A percentile compares a stretch with the other conserved stretches of the same genome.
phyloP scores from a whole-genome alignment of 1,139 yeast species.

The Lodderomyces beijingensis region DNA sequence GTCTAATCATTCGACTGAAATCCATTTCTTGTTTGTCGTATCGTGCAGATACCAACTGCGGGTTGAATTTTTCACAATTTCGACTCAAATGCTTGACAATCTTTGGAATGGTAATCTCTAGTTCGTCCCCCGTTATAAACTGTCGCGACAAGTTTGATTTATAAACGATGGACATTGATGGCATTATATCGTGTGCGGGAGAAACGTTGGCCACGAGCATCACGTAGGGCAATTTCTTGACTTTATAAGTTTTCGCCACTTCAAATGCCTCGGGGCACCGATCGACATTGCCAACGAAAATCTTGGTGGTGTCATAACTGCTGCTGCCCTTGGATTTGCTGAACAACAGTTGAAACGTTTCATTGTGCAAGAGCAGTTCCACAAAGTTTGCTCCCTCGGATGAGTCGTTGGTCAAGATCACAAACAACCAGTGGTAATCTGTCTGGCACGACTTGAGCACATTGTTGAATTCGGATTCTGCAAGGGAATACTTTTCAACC shows the following conservation, averaged over 20 bases:
- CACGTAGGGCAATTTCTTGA: conserved; percentile 40
- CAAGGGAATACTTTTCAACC: conserved; percentile 7
- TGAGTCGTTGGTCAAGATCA: conserved; percentile 36
- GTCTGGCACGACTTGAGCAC: conserved; percentile 38
- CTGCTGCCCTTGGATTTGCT: conserved; percentile 26
- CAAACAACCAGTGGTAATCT: conserved; percentile 43
- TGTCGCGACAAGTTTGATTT: conserved; percentile 30
- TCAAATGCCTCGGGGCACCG: conserved; percentile 48
- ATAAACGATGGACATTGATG: conserved; percentile 51
- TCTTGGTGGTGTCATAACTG: conserved; percentile 31
- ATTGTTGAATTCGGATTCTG: conserved; percentile 36
- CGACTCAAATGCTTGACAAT: conserved; percentile 31
- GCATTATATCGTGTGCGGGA: conserved; percentile 43
- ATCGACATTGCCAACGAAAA: conserved; percentile 38
- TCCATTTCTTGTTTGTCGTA: conserved; percentile 53
- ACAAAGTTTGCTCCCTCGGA: conserved; percentile 24
- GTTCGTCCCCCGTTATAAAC: conserved; percentile 17
- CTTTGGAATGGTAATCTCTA: conserved; percentile 21
- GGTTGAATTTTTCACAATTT: conserved; percentile 40
- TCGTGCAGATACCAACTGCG: conserved; percentile 48
- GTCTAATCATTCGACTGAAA: conserved; percentile 44
- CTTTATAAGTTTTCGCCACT: conserved; percentile 42
- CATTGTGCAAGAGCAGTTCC: conserved; percentile 22
- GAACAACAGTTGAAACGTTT: conserved; percentile 28
- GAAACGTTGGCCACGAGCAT: conserved; percentile 49